Base-by-base conservation (phyloP, 805 yeast genomes). In the Kodamaea nitidulidarum region DNA sequence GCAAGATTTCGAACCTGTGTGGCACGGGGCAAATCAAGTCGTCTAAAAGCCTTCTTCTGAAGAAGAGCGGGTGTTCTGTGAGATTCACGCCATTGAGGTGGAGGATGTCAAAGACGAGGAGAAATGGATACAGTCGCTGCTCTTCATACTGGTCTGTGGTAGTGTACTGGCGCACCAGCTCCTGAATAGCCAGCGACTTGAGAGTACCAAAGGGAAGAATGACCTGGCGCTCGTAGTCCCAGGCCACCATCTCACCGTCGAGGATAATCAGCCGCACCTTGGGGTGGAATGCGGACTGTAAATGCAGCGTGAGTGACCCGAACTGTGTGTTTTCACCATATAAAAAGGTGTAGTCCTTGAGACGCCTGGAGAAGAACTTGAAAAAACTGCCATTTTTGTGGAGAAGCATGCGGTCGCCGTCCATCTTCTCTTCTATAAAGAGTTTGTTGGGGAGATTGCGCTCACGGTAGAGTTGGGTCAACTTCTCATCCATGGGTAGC, bases 181-280 rank as follows among this genome's bases (percentile, higher is more conserved):
- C 78, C 47, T 75, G 76, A 4, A 74, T 54, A 0, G 91, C 91
- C 11, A 85, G 74, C 4, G 83, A 70, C 54, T 85, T 84, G 20
- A 93, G 73, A 1, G 84, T 74, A 0, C 95, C 95, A 64, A 87
- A 87, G 0, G 96, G 95, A 15, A 88, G 63, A 3, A 87, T 68
- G 1, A 63, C 62, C 25, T 73, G 55, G 41, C 69, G 61, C 33
- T 59, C 65, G 38, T 77, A 76, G 58, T 90, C 96, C 73, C 78
- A 88, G 0, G 95, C 87, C 2, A 91, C 80, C 91, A 91, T 86
- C 59, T 91, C 98, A 0, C 98, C 97, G 61, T 91, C 98, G 4
- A 91, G 52, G 4, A 84, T 70, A 15, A 67, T 46, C 47, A 60
- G 56, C 5, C 56, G 55, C 4, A 76, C 62, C 24, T 52, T 60